phyloP scores from a whole-genome alignment of 768 basidiomycete species.

The Auriscalpium orientale region DNA sequence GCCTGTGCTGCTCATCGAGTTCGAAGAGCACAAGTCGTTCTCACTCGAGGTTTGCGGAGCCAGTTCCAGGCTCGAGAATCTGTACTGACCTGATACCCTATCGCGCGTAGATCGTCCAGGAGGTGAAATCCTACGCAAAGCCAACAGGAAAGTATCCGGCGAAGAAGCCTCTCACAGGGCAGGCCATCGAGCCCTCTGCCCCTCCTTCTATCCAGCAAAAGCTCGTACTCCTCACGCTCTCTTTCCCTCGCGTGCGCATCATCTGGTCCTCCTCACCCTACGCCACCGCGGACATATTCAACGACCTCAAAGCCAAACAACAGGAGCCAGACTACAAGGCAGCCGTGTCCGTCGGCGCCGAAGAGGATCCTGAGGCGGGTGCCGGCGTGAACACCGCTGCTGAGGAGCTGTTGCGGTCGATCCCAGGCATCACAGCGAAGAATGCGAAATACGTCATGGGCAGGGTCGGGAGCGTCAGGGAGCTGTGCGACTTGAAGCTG shows the following conservation, averaged over 20 bases:
- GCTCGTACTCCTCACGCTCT: slow-evolving; percentile 79
- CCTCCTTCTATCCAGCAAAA: slow-evolving; percentile 77
- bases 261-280: slow-evolving; percentile 98
- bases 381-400: slow-evolving; percentile 66
- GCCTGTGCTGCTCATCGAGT: slow-evolving; percentile 90
- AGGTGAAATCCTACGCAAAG: slow-evolving; percentile 63
- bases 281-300: slow-evolving; percentile 86
- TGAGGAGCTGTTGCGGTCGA: slow-evolving; percentile 72
- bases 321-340: slow-evolving; percentile 72
- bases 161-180: slow-evolving; percentile 36
- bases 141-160: slow-evolving; percentile 46
- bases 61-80: background rate
- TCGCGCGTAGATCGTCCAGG: slow-evolving; percentile 45
- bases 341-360: slow-evolving; percentile 77
- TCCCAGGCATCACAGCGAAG: slow-evolving; percentile 83
- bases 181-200: slow-evolving; percentile 27
- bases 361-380: slow-evolving; percentile 60
- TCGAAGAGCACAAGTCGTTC: slow-evolving; percentile 95
- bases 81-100: background rate
- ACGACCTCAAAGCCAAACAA: slow-evolving; percentile 76
- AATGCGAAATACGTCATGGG: slow-evolving; percentile 81
- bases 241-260: slow-evolving; percentile 87
- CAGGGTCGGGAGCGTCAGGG: slow-evolving; percentile 68
- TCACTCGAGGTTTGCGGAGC: slow-evolving; percentile 64
- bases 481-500: slow-evolving; percentile 59